Percentiles rank a stretch among this genome's conserved stretches.
phyloP scores from a whole-genome alignment of 2,329 filamentous ascomycete species.

The Acrocalymma vagum region DNA sequence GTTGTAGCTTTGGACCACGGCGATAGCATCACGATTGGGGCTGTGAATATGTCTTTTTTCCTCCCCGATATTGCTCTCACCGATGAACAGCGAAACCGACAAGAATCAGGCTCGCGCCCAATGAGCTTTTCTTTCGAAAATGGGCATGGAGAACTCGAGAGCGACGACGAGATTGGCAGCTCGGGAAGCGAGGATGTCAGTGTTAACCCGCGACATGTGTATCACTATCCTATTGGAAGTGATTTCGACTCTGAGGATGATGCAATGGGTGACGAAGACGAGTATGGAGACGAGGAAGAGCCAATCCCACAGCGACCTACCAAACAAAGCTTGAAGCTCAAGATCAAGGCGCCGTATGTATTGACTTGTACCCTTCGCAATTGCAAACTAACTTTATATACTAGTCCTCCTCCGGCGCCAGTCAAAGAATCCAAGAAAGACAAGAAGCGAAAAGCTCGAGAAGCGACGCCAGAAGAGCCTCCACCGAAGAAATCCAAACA shows the following conservation, averaged over 20 bases:
- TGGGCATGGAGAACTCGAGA: constrained; percentile 64
- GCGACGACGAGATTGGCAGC: constrained; percentile 52
- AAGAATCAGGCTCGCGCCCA: constrained; percentile 61
- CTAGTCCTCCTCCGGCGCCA: constrained; percentile 16
- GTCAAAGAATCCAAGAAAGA: constrained; percentile 31
- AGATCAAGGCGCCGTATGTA: constrained; percentile 33
- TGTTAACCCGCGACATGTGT: constrained; percentile 43
- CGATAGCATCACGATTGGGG: constrained; percentile 75
- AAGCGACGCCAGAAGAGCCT: constrained; percentile 36
- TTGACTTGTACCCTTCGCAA: too few relatives aligned
- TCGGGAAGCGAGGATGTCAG: constrained; percentile 42
- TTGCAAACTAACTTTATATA: constrained; percentile 7
- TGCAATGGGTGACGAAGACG: constrained; percentile 33
- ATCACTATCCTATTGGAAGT: constrained; percentile 35
- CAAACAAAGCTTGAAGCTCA: constrained; percentile 40
- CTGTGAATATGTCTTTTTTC: constrained; percentile 72
- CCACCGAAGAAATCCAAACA: constrained; percentile 40
- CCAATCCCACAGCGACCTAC: constrained; percentile 32
- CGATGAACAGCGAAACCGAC: constrained; percentile 60
- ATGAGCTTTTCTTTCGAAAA: constrained; percentile 80
- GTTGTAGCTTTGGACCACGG: constrained; percentile 66
- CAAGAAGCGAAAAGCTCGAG: constrained; percentile 36
- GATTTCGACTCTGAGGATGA: constrained; percentile 37
- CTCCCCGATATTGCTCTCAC: constrained; percentile 63
- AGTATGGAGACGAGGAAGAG: constrained; percentile 51